These are phyloP conservation scores for Mycena latifolia DNA, from an alignment of 768 basidiomycete species.

Conservation along the genomic window DNA sequence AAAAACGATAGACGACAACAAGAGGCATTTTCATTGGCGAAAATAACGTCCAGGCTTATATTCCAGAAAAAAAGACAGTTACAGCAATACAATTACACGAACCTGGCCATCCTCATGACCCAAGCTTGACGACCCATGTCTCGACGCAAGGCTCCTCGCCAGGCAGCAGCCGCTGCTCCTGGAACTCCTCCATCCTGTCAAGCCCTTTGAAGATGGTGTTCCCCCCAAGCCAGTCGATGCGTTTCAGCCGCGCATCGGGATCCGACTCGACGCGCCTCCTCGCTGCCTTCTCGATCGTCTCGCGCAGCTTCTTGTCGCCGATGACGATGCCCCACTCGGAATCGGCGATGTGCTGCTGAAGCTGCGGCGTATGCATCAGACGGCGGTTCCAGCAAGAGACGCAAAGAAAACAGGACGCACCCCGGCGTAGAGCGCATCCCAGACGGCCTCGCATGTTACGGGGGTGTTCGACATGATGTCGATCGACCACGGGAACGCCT, in stretches of 20 bases:
- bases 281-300: slow-evolving; percentile 62
- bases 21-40: too few relatives aligned
- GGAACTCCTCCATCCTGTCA: slow-evolving; percentile 69
- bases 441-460: slow-evolving; percentile 66
- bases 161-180: slow-evolving; percentile 63
- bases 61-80: background rate
- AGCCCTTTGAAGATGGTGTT: slow-evolving; percentile 71
- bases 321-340: slow-evolving; percentile 77
- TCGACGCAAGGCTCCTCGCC: slow-evolving; percentile 55
- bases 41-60: background rate
- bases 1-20: too few relatives aligned
- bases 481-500: slow-evolving; percentile 75
- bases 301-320: slow-evolving; percentile 55
- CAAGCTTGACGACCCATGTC: slow-evolving; percentile 72
- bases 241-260: slow-evolving; percentile 53
- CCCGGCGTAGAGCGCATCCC: slow-evolving; percentile 62
- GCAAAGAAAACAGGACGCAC: slow-evolving; percentile 7
- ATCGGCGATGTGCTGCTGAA: slow-evolving; percentile 69
- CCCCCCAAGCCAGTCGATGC: slow-evolving; percentile 77
- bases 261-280: slow-evolving; percentile 60
- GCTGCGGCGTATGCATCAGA: slow-evolving; percentile 22
- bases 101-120: slow-evolving; percentile 29
- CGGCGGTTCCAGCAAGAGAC: background rate
- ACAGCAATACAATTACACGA: slow-evolving; percentile 6
- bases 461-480: slow-evolving; percentile 58